Percentiles rank a stretch among this genome's conserved stretches.
These are phyloP conservation scores for Truncatella angustata DNA, from an alignment of 2,329 filamentous ascomycete species.

Conservation along the genomic window DNA sequence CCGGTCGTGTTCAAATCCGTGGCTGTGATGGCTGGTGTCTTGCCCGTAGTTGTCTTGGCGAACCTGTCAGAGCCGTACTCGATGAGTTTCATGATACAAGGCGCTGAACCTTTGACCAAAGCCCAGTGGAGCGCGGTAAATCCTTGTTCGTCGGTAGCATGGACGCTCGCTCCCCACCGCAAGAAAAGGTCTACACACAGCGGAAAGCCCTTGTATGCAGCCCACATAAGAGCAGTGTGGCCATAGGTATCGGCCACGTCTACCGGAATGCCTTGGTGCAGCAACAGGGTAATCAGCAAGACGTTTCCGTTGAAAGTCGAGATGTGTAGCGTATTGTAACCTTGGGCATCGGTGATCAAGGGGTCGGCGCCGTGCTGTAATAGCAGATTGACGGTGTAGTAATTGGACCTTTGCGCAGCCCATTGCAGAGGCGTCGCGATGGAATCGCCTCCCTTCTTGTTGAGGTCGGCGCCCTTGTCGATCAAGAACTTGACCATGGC, in stretches of 20 bases:
- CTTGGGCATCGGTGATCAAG: conserved; percentile 87
- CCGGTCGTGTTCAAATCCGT: conserved; percentile 83
- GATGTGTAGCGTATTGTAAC: conserved; percentile 96
- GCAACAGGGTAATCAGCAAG: conserved; percentile 79
- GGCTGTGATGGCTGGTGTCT: conserved; percentile 83
- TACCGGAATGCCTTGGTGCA: conserved; percentile 94
- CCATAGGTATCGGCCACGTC: conserved; percentile 87
- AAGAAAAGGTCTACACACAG: conserved; percentile 89
- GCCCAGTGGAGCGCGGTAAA: conserved; percentile 97
- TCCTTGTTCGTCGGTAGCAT: conserved; percentile 85
- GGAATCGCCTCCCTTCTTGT: conserved; percentile 93
- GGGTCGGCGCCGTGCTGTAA: conserved; percentile 91
- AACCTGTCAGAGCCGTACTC: conserved; percentile 96
- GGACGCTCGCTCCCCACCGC: conserved; percentile 92
- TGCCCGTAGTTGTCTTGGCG: conserved; percentile 82
- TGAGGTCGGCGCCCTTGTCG: conserved; percentile 81
- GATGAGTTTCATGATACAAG: conserved; percentile 88
- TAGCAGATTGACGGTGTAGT: conserved; percentile 92
- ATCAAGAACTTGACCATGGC: conserved; percentile 95
- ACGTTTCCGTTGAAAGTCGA: conserved; percentile 97
- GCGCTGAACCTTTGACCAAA: conserved; percentile 85
- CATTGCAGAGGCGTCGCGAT: conserved; percentile 92
- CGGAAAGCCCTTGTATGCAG: conserved; percentile 94
- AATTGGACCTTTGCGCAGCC: conserved; percentile 94
- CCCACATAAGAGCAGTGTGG: conserved; percentile 97